Evolutionary conservation across 2,329 filamentous ascomycete genomes (phyloP).

Genomic region (Fusarium musae): DNA sequence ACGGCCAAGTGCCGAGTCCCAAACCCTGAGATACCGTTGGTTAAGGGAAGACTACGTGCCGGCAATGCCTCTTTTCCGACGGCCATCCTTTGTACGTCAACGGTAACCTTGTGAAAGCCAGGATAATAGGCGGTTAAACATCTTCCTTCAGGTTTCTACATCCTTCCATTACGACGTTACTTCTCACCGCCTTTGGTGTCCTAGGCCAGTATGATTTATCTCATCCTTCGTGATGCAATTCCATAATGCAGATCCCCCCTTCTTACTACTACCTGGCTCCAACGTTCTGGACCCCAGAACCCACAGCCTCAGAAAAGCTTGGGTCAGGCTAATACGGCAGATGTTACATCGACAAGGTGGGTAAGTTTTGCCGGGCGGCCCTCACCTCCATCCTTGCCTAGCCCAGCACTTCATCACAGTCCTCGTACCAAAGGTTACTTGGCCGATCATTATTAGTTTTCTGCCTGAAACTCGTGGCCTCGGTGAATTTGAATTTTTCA

Average conservation of each 20-base stretch:
- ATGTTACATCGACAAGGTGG: conserved; percentile 9
- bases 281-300: neutral
- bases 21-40: neutral
- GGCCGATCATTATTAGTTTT: conserved; percentile 10
- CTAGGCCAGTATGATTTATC: neutral
- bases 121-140: neutral
- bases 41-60: neutral
- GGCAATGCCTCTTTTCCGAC: neutral
- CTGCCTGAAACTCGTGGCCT: conserved; percentile 9
- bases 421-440: neutral
- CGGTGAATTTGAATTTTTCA: conserved; percentile 1
- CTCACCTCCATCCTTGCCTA: neutral
- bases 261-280: neutral
- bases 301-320: neutral
- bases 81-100: neutral
- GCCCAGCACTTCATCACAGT: neutral
- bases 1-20: neutral
- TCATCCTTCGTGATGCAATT: neutral
- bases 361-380: neutral
- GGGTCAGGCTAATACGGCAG: neutral
- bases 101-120: neutral
- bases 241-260: conserved; percentile 2
- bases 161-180: neutral
- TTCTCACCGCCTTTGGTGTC: neutral
- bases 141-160: neutral